Evolutionary conservation across 176 grass and related monocot genomes (phyloP).

Genomic region (Tillandsia leiboldiana): DNA sequence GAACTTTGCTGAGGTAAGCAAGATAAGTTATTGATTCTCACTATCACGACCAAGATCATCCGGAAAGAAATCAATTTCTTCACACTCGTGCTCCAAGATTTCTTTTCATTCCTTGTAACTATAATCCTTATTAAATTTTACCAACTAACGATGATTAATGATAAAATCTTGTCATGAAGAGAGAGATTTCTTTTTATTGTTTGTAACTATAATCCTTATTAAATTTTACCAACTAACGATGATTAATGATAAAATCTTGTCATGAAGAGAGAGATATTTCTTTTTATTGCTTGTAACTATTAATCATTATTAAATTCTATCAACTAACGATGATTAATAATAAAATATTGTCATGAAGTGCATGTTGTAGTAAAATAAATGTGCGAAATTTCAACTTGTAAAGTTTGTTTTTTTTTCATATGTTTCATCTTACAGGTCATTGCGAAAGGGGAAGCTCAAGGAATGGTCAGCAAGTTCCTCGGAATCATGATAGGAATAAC

Average conservation of each 20-base stretch:
- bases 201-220: too few species aligned
- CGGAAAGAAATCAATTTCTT: too few species aligned
- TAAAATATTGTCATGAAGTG: neutral
- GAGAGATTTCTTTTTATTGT: too few species aligned
- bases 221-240: too few species aligned
- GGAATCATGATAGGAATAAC: conserved; percentile 85
- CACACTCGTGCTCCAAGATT: too few species aligned
- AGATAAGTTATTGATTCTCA: too few species aligned
- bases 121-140: too few species aligned
- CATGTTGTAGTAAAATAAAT: neutral
- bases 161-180: too few species aligned
- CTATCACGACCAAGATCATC: too few species aligned
- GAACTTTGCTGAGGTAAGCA: conserved; percentile 87
- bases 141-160: too few species aligned
- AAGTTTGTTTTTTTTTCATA: neutral
- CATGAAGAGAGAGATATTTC: neutral
- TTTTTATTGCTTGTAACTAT: neutral
- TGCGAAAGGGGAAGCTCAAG: conserved; percentile 98
- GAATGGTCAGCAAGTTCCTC: conserved; percentile 97
- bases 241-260: too few species aligned
- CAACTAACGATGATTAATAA: neutral
- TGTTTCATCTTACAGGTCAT: conserved; percentile 57
- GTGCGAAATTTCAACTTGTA: neutral
- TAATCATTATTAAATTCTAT: neutral
- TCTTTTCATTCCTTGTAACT: too few species aligned